Base-by-base conservation (phyloP, 352 stramenopile species). In the Globisporangium heterothallicum region DNA sequence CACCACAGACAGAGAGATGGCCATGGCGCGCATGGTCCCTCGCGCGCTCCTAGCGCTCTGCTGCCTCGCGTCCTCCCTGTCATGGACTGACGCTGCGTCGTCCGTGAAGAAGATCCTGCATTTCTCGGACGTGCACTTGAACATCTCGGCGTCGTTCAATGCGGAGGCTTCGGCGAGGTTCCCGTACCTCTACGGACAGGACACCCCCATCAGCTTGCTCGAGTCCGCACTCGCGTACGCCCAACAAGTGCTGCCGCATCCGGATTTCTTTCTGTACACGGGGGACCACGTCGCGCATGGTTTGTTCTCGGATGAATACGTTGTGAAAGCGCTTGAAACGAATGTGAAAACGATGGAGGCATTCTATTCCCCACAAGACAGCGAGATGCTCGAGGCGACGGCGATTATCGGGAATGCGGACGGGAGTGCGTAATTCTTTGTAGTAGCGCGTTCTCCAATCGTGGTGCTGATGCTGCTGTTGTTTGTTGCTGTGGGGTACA, bases 41-140 rank as follows among this genome's bases (percentile, higher is more conserved):
- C 21, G n/a, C 19, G 16, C 1, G 16, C 16, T 42, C 19, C 14
- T 12, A 7, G n/a, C 12, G 27, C 18, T 42, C 6, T 36, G 29
- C 27, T 38, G 29, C 29, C 42, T 18, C 0, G 51, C 32, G 12
- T 24, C 53, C 3, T 48, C 25, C 32, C n/a, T 16, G 0, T 18
- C 41, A 16, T 12, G 22, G 18, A 16, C 52, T 8, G 21, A 21
- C 2, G 3, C 24, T 1, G 12, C 26, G n/a, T 26, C 32, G 6
- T 10, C 24, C 10, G 24, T 29, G 21, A 77, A 77, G 46, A 63
- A 64, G 45, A 84, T 93, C 49, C 56, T 94, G 32, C 81, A 94
- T 63, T 89, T 92, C 52, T 92, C 82, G 13, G 84, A 94, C 58
- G 82, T 93, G 19, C 81, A 94, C 49, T 62, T 94, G 13, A 92